Conservation (phyloP, 2,329 filamentous ascomycete species). For the Akanthomyces muscarius region DNA sequence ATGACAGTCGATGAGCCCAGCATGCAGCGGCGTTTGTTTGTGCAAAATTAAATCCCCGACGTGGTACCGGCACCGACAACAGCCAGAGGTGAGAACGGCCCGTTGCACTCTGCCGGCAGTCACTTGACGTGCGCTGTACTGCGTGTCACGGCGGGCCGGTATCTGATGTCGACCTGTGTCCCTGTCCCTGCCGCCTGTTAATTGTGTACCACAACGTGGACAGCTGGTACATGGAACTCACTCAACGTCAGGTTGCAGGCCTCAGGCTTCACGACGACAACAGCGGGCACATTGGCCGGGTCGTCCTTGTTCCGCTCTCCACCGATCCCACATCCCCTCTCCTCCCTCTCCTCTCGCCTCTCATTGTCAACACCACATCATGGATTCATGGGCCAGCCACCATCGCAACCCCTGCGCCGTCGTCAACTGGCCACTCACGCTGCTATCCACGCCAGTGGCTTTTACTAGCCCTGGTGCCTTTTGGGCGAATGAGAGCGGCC, state of each 20-base stretch:
- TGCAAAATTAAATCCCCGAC: too few relatives aligned
- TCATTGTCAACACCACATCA: background rate
- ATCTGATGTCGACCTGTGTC: background rate
- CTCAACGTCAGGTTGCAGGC: too few relatives aligned
- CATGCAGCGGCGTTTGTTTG: too few relatives aligned
- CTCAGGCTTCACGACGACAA: background rate
- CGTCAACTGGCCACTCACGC: background rate
- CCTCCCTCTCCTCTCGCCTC: background rate
- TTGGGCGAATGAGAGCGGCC: background rate
- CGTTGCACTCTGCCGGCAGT: background rate
- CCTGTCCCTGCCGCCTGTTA: background rate
- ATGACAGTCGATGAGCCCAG: too few relatives aligned
- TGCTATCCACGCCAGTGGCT: background rate
- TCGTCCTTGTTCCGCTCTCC: background rate
- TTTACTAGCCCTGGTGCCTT: background rate
- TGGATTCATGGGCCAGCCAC: background rate
- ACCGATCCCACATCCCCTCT: background rate
- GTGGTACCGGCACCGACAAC: too few relatives aligned
- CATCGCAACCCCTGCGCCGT: slow-evolving; percentile 5
- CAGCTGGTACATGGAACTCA: background rate
- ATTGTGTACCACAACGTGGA: background rate
- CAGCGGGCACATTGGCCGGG: background rate
- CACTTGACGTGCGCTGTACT: slow-evolving; percentile 7
- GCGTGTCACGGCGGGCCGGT: background rate
- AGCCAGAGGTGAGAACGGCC: background rate